phyloP scores from a whole-genome alignment of 2,329 filamentous ascomycete species.

The Camillea tinctor region DNA sequence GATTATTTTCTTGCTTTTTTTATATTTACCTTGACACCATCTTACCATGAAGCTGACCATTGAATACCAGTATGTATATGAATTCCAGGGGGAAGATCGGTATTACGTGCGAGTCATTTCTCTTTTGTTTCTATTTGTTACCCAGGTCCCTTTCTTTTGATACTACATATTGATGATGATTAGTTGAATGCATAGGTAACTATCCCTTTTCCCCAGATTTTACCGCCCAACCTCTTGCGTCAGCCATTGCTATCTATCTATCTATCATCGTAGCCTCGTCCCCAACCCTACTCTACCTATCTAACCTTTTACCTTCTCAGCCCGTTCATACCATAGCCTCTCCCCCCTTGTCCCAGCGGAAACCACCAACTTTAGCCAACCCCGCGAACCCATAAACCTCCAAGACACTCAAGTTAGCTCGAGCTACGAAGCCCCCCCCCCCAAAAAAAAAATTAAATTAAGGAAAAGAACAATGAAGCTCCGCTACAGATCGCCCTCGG shows the following conservation, averaged over 20 bases:
- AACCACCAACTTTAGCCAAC: not conserved
- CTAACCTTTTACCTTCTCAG: too few relatives aligned
- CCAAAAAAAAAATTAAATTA: too few relatives aligned
- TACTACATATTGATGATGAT: not conserved
- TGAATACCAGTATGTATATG: not conserved
- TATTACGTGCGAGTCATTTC: not conserved
- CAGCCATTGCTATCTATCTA: not conserved
- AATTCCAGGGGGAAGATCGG: not conserved
- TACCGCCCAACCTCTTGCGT: not conserved
- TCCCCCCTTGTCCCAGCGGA: not conserved
- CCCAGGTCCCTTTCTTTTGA: too few relatives aligned
- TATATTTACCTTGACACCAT: too few relatives aligned
- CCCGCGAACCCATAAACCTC: not conserved
- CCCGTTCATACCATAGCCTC: not conserved
- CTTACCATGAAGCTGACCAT: too few relatives aligned
- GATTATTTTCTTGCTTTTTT: too few relatives aligned
- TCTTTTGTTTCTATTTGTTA: too few relatives aligned
- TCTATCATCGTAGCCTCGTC: too few relatives aligned
- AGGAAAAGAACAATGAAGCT: conserved; percentile 76
- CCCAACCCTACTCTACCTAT: too few relatives aligned
- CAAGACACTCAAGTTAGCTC: too few relatives aligned
- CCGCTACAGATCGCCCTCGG: conserved; percentile 71
- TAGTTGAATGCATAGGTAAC: not conserved
- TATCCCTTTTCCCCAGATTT: not conserved
- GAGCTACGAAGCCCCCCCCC: not conserved